Base-by-base conservation (phyloP, 2,329 filamentous ascomycete species). In the Pestalotiopsis sp. region DNA sequence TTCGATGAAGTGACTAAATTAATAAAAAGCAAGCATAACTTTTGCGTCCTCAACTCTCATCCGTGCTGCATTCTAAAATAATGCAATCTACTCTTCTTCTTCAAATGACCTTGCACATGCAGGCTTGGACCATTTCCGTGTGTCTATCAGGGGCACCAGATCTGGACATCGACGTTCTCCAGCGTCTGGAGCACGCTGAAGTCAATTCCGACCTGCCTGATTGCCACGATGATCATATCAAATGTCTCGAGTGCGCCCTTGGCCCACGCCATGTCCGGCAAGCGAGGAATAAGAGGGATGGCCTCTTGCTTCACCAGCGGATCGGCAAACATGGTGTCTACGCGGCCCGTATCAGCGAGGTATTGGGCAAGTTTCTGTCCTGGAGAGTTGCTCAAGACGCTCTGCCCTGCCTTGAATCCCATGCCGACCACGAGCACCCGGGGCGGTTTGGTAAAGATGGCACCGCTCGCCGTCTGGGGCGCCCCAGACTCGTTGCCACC, bases 331-430 rank as follows among this genome's bases (percentile, higher is more conserved):
- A 74, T 70, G 40, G 86, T 80, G n/a, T 84, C 74, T 13, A 82
- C 79, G 66, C 80, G 77, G 60, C 78, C 71, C 1, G 79, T 57
- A 5, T 66, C 45, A 23, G 27, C 25, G 23, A 84, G 75, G 56
- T 73, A 79, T 68, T 78, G 80, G 38, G 81, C 79, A 5, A 85
- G 73, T 65, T 81, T 81, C 61, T 85, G 75, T 1, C 83, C 83
- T 0, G 85, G 85, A 0, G 84, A 86, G 71, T 85, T 84, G 68
- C 79, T 81, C 2, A 86, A 74, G 61, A 83, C 80, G 0, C 82
- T 80, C 71, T 87, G 84, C 3, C 85, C 85, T 5, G 64, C 78
- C 73, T 87, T 87, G 78, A 87, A 87, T 3, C 84, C 85, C 52
- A 86, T 78, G 0, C 85, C 85, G 0, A 83, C 83, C 3, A 86